Evolutionary conservation across 2,329 filamentous ascomycete genomes (phyloP), one percentile per base, ranked within the genome.

Genomic region (Stagonosporopsis vannaccii): DNA sequence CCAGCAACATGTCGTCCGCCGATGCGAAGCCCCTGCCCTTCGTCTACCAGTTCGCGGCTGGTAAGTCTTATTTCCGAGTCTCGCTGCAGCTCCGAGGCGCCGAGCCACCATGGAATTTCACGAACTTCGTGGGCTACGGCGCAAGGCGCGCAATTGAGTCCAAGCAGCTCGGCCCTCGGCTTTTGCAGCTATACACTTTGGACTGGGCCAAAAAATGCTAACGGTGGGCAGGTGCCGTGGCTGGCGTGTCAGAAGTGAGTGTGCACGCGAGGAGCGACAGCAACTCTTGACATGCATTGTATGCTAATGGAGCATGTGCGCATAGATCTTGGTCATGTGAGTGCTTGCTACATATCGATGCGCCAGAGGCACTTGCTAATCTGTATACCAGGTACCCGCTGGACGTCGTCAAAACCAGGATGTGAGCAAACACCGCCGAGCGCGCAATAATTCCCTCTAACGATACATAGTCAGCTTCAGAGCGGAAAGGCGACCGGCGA

Each of bases 351-450:
- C 9, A 8, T 12, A 25, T 20, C n/a, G 13, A 2, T 22, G 6
- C 19, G 17, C 15, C 11, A 11, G 12, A 17, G 15, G 36, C 20
- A 40, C 32, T 49, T 15, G 22, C 56, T 59, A 23, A 59, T 41
- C 22, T 56, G 20, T 45, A 22, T 32, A 28, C 43, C 67, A 97
- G 93, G 95, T 99, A 99, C 83, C 95, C 95, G 67, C 84, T 99
- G 77, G 95, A 99, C 78, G 95, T 99, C 56, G 92, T 98, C 78
- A 98, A 98, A 86, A 98, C 95, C 64, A 85, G 94, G 89, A 90
- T 96, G 90, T 95, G 86, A 85, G 88, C 59, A 58, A 58, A 30
- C 40, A 44, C 39, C 51, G 40, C 41, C 47, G n/a, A 26, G 37
- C 51, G 12, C 30, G 23, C 28, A 49, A 39, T 35, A 30, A 50